These are phyloP conservation scores for Tolypocladium paradoxum DNA, from an alignment of 2,329 filamentous ascomycete species.

Conservation along the genomic window DNA sequence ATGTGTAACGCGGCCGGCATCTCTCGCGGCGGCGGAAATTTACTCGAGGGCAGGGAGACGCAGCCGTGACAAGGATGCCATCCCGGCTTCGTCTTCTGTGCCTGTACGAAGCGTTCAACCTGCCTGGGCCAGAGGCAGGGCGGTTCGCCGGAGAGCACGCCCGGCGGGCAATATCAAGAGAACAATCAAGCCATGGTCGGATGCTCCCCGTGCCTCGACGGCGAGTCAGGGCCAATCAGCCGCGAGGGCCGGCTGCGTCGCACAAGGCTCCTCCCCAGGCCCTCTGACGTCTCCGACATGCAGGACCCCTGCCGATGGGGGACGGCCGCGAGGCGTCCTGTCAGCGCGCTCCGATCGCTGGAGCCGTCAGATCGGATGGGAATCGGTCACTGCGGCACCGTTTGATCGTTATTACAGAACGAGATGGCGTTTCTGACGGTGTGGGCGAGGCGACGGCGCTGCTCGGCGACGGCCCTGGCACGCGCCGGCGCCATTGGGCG, in stretches of 20 bases:
- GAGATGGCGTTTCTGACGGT: background rate
- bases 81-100: background rate
- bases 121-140: background rate
- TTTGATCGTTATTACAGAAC: background rate
- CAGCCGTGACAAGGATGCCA: background rate
- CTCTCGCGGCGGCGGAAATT: background rate
- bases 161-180: background rate
- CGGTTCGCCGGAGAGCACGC: background rate
- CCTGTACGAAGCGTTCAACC: background rate
- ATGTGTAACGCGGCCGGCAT: background rate
- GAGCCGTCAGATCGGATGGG: constrained; percentile 4
- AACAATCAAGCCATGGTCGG: background rate
- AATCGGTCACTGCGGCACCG: constrained; percentile 3
- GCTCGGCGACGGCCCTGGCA: background rate
- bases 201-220: too few species aligned
- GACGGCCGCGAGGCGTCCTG: background rate
- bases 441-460: background rate
- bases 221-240: background rate
- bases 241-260: background rate
- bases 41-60: too few species aligned
- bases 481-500: background rate
- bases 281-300: background rate
- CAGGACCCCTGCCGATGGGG: background rate
- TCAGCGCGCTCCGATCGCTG: constrained; percentile 3
- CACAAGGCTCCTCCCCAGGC: background rate